Evolutionary conservation across 139 green algal genomes (phyloP), one percentile per base, ranked within the genome.

Genomic region (Chlorella sp.): DNA sequence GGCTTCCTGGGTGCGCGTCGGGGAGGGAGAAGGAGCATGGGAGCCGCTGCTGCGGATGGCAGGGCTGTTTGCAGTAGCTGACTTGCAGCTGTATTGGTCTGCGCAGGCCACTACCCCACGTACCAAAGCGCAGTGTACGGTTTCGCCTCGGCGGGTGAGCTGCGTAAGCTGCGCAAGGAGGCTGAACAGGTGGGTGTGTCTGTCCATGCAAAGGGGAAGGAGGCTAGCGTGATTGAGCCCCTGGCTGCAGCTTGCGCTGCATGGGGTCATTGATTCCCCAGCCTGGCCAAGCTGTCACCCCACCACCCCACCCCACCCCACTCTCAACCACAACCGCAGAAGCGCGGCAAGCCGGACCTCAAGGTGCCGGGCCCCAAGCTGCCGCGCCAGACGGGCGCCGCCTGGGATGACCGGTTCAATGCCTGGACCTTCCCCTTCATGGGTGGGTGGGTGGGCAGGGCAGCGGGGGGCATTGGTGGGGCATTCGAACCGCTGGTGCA

Each of bases 111-210:
- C 65, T 91, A 58, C 60, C 73, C 83, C 22, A 91, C 85, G 32
- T 94, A 89, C 81, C 88, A 95, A 74, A 89, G 85, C 36, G 90
- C 91, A 7, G 92, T 95, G 44, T 64, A 88, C 26, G 93, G 93
- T 32, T 90, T 94, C 51, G 88, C 69, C 28, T 79, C 60, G 8
- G 91, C 90, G 19, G 36, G 58, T 13, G 73, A 83, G 30, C 83
- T 93, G 77, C 70, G 85, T 20, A 34, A 40, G 72, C 68, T 92
- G 70, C 67, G 90, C 14, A 85, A 85, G 80, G 67, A 78, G 24
- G 80, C 67, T 13, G 68, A 79, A 68, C 67, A 85, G 80, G 68
- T 51, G 43, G 51, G 44, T 7, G 19, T n/a, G n/a, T n/a, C n/a
- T n/a, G n/a, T n/a, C n/a, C n/a, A n/a, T n/a, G n/a, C n/a, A n/a